These are phyloP conservation scores for Linaria vulgaris DNA, from an alignment of 257 asterid genomes.

Conservation along the genomic window DNA sequence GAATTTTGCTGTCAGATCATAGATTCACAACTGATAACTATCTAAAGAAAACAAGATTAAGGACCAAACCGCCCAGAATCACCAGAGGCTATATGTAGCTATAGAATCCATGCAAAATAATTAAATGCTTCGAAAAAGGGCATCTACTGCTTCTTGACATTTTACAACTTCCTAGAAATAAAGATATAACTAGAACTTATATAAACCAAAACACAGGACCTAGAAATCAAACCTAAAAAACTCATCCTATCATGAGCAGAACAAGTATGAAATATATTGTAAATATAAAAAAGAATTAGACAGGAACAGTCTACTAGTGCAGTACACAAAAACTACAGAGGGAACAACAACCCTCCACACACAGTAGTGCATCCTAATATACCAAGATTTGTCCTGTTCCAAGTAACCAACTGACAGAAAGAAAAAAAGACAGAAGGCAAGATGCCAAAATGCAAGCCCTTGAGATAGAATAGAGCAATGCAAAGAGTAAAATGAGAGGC, in stretches of 20 bases:
- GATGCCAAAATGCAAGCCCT: background rate
- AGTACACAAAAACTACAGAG: no score
- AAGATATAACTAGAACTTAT: background rate
- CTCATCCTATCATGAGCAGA: no score
- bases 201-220: slow-evolving; percentile 15
- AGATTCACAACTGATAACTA: slow-evolving; percentile 6
- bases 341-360: slow-evolving; percentile 5
- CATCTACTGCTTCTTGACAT: background rate
- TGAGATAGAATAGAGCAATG: slow-evolving; percentile 2
- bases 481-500: slow-evolving; percentile 6
- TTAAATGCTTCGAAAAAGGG: slow-evolving; percentile 12
- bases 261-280: no score
- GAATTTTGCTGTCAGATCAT: slow-evolving; percentile 22
- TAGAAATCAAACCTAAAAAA: slow-evolving; percentile 2
- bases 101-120: background rate
- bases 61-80: slow-evolving; percentile 8
- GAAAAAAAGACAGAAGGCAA: background rate
- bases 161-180: slow-evolving; percentile 3
- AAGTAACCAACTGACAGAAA: slow-evolving; percentile 1
- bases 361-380: slow-evolving; percentile 8
- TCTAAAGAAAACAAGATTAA: slow-evolving; percentile 13
- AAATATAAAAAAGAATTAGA: no score
- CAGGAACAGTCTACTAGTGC: no score
- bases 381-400: slow-evolving; percentile 9
- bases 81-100: slow-evolving; percentile 7